Evolutionary conservation across 2,329 filamentous ascomycete species (phyloP), one percentile per base, ranked within the genome.

Genomic region (Colletotrichum sp.): DNA sequence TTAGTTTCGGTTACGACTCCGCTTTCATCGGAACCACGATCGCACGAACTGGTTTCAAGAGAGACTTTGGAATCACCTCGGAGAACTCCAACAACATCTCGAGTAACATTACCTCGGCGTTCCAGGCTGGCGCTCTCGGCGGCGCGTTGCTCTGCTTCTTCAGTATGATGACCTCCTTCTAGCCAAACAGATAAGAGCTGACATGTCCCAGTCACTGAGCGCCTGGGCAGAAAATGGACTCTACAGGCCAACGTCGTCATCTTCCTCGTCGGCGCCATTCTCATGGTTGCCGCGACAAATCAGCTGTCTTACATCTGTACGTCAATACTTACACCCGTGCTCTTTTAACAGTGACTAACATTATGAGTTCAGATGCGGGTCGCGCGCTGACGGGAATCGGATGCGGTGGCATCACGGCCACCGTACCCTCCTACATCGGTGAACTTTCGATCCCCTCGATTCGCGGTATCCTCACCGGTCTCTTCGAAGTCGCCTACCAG

Each of bases 341-440:
- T n/a, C n/a, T n/a, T 48, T 2, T 1, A 7, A 21, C n/a, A 48
- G 6, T 12, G 43, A 48, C 43, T 48, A 4, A 48, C 10, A 12
- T 48, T 12, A 0, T 48, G 43, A 0, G n/a, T 48, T 48, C n/a
- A 48, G 43, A 77, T 89, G 80, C 87, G 87, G 71, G 92, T 1
- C 89, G 92, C 12, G 89, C 90, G 77, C 83, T 92, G 39, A 90
- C 89, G 3, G 90, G 91, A 2, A 87, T 90, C 80, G 90, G 89
- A 21, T 87, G 91, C 65, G 91, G 90, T n/a, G 81, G 90, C 63
- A 86, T 91, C 79, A 89, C 87, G 12, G 91, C 90, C 79, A 90
- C 89, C 9, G 90, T 93, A 3, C 92, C 92, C 5, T 88, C 91
- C 39, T 93, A 93, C 81, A 91, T 93, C 72, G 90, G 91, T 18